A percentile compares a stretch with the other conserved stretches of the same genome.
These are phyloP conservation scores for Leucoagaricus sp. DNA, from an alignment of 1,284 basidiomycete species.

Conservation along the genomic window DNA sequence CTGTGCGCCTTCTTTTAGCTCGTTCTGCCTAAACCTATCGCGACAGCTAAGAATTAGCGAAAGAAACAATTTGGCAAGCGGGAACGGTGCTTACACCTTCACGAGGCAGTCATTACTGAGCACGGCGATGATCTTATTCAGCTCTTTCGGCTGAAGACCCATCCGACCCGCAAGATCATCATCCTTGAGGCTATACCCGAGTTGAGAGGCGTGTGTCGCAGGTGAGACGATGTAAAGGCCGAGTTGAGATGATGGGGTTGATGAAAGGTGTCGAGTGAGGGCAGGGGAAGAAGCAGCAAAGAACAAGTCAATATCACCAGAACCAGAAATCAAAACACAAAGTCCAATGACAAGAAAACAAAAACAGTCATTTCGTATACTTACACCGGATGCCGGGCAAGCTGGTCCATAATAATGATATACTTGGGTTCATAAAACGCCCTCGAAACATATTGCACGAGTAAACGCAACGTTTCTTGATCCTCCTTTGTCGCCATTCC, in stretches of 20 bases:
- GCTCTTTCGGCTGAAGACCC: slow-evolving; percentile 89
- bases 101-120: slow-evolving; percentile 86
- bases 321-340: slow-evolving; percentile 13
- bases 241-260: too few species aligned
- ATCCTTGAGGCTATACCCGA: slow-evolving; percentile 73
- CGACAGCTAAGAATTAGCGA: background rate
- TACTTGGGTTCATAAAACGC: slow-evolving; percentile 95
- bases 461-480: slow-evolving; percentile 71
- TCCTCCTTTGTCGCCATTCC: slow-evolving; percentile 72
- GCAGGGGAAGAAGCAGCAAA: slow-evolving; percentile 16
- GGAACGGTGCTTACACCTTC: slow-evolving; percentile 65
- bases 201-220: background rate
- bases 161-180: slow-evolving; percentile 89
- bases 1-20: slow-evolving; percentile 81
- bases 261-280: slow-evolving; percentile 9
- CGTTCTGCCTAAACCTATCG: slow-evolving; percentile 80
- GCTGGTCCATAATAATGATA: slow-evolving; percentile 91
- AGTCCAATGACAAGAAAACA: slow-evolving; percentile 19
- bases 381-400: slow-evolving; percentile 91
- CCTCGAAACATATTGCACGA: slow-evolving; percentile 91
- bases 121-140: slow-evolving; percentile 89
- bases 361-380: slow-evolving; percentile 38
- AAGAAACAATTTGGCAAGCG: background rate
- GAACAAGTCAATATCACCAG: slow-evolving; percentile 19
- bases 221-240: too few species aligned